phyloP scores from a whole-genome alignment of 1,284 basidiomycete genomes.

The Pseudozyma tsukubaensis region DNA sequence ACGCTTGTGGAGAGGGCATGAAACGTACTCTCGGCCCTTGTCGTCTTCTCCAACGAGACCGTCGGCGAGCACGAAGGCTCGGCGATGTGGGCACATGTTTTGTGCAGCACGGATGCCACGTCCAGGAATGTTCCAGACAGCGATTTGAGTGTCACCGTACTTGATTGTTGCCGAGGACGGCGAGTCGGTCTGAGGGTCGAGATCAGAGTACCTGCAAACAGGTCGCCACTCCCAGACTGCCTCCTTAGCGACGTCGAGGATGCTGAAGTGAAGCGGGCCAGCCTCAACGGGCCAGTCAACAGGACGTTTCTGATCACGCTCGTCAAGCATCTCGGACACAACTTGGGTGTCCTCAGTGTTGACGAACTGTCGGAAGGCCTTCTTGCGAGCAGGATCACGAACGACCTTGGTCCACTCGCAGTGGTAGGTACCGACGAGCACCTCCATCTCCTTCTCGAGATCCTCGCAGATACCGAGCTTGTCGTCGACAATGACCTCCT shows the following conservation, averaged over 20 bases:
- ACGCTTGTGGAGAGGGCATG: slow-evolving; percentile 79
- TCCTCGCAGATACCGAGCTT: slow-evolving; percentile 80
- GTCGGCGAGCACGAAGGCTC: slow-evolving; percentile 80
- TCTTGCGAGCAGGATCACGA: slow-evolving; percentile 73
- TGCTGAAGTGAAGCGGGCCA: slow-evolving; percentile 72
- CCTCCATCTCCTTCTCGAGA: slow-evolving; percentile 78
- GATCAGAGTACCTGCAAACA: slow-evolving; percentile 73
- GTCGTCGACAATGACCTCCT: slow-evolving; percentile 79
- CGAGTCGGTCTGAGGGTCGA: slow-evolving; percentile 72
- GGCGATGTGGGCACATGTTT: slow-evolving; percentile 77
- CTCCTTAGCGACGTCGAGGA: slow-evolving; percentile 71
- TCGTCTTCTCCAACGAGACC: slow-evolving; percentile 71
- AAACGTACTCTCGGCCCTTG: slow-evolving; percentile 54
- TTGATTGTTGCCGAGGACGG: slow-evolving; percentile 75
- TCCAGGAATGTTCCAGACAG: slow-evolving; percentile 75
- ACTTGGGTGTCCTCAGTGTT: slow-evolving; percentile 75
- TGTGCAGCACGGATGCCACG: slow-evolving; percentile 78
- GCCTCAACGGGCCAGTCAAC: slow-evolving; percentile 78
- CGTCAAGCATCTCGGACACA: slow-evolving; percentile 74
- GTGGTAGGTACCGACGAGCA: slow-evolving; percentile 76
- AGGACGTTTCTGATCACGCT: slow-evolving; percentile 77
- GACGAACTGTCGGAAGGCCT: slow-evolving; percentile 77
- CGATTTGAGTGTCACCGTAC: slow-evolving; percentile 79
- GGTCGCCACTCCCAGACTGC: slow-evolving; percentile 76
- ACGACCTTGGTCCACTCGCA: slow-evolving; percentile 81